Evolutionary conservation across 495 filamentous ascomycete species (phyloP).

Genomic region (Xylaria flabelliformis): DNA sequence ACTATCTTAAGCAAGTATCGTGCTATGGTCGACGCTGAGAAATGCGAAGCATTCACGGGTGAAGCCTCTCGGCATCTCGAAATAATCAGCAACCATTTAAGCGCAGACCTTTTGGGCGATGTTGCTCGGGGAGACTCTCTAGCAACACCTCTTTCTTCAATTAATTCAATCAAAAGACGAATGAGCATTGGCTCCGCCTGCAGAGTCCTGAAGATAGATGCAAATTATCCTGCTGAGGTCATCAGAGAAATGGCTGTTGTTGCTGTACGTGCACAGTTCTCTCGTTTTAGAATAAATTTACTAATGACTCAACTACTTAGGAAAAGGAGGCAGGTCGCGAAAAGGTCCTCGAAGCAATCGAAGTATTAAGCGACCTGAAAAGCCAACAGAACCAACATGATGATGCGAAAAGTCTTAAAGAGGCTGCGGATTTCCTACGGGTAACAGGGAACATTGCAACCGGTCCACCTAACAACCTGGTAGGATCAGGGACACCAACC

Average conservation of each 20-base stretch:
- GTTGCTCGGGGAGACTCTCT: conserved; percentile 29
- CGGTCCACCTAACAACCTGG: neutral
- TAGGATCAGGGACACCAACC: neutral
- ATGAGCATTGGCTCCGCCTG: conserved; percentile 36
- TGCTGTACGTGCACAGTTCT: conserved; percentile 28
- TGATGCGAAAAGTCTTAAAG: conserved; percentile 34
- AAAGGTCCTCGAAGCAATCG: conserved; percentile 35
- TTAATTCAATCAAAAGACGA: conserved; percentile 6
- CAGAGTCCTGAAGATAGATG: conserved; percentile 29
- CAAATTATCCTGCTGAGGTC: conserved; percentile 34
- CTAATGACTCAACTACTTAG: conserved; percentile 14
- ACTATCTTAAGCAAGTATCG: conserved; percentile 31
- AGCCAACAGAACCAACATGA: conserved; percentile 22
- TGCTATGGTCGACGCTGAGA: conserved; percentile 22
- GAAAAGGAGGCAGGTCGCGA: conserved; percentile 26
- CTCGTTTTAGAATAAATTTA: neutral
- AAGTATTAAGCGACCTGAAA: conserved; percentile 39
- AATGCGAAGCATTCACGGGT: conserved; percentile 17
- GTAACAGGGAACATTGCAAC: conserved; percentile 13
- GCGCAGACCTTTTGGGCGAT: conserved; percentile 31
- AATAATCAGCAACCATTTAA: conserved; percentile 32
- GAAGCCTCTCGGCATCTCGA: conserved; percentile 34
- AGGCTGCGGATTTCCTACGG: conserved; percentile 34
- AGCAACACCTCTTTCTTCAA: neutral
- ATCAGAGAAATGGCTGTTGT: conserved; percentile 34